These are phyloP conservation scores for Pleodorina starrii DNA, from an alignment of 139 green algal genomes.

Conservation along the genomic window DNA sequence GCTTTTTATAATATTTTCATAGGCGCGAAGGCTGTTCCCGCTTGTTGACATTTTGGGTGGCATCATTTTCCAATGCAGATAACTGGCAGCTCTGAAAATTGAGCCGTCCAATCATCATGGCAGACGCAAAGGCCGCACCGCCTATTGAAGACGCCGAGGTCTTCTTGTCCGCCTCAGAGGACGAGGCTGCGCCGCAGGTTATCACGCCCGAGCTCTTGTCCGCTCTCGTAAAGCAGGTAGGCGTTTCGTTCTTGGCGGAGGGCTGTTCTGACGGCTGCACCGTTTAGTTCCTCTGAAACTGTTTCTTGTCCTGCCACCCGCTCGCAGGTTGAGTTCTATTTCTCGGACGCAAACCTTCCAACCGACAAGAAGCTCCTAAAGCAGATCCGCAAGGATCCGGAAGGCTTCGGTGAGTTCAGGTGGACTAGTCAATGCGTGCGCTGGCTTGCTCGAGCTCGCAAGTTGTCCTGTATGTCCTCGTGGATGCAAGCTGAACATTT, in stretches of 20 bases:
- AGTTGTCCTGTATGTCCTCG: no score
- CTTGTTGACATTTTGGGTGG: not conserved
- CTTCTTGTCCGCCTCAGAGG: conserved; percentile 34
- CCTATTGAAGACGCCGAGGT: conserved; percentile 14
- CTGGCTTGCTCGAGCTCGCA: no score
- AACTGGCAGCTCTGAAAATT: not conserved
- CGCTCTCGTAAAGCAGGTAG: conserved; percentile 38
- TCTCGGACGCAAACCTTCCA: conserved; percentile 82
- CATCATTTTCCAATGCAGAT: conserved; percentile 5
- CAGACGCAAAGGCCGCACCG: not conserved
- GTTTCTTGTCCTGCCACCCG: not conserved
- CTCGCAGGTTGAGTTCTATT: conserved; percentile 86
- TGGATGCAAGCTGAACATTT: no score
- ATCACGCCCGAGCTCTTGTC: conserved; percentile 39
- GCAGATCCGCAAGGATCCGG: conserved; percentile 69
- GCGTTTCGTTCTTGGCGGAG: no score
- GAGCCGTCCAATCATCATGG: conserved; percentile 16
- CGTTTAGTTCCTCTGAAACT: not conserved
- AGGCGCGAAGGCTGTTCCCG: not conserved
- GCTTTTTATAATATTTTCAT: conserved; percentile 14
- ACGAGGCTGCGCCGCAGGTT: conserved; percentile 5
- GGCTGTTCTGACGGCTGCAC: no score
- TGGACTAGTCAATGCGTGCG: not conserved
- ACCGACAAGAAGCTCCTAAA: conserved; percentile 84
- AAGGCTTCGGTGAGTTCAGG: conserved; percentile 75